phyloP scores from a whole-genome alignment of 192 early-diverging fungal genomes.

The Coemansia sp. region DNA sequence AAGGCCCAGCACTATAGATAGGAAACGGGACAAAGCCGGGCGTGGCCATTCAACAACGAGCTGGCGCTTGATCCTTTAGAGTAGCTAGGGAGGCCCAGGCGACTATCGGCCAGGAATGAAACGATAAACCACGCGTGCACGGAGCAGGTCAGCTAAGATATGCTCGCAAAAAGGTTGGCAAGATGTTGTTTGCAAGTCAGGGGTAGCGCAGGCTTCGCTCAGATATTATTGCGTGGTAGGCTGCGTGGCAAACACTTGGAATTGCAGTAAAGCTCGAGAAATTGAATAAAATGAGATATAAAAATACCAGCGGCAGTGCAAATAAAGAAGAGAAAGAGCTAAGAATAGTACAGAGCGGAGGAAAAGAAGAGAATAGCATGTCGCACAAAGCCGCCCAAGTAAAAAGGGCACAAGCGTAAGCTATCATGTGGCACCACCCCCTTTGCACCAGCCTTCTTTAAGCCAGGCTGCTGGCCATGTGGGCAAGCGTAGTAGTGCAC shows the following conservation, averaged over 20 bases:
- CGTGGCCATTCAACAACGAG: slow-evolving; percentile 30
- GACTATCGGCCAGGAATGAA: background rate
- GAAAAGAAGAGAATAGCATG: background rate
- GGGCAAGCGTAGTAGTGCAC: background rate
- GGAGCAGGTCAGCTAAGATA: background rate
- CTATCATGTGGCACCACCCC: background rate
- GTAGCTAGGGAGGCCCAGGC: background rate
- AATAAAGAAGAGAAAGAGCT: background rate
- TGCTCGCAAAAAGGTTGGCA: background rate
- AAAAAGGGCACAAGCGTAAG: background rate
- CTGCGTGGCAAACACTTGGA: background rate
- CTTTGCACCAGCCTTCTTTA: background rate
- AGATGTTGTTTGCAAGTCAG: background rate
- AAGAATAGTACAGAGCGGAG: slow-evolving; percentile 1
- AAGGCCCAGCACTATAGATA: slow-evolving; percentile 16
- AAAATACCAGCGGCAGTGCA: background rate
- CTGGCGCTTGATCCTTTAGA: background rate
- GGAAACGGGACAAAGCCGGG: slow-evolving; percentile 36
- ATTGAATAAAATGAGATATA: background rate
- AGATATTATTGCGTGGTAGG: background rate
- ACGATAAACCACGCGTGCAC: background rate
- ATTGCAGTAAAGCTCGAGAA: background rate
- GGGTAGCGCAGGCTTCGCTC: background rate
- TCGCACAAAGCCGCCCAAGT: background rate
- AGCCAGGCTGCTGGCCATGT: background rate